Conservation (phyloP, 2,329 filamentous ascomycete genomes). For the Rosellinia necatrix region DNA sequence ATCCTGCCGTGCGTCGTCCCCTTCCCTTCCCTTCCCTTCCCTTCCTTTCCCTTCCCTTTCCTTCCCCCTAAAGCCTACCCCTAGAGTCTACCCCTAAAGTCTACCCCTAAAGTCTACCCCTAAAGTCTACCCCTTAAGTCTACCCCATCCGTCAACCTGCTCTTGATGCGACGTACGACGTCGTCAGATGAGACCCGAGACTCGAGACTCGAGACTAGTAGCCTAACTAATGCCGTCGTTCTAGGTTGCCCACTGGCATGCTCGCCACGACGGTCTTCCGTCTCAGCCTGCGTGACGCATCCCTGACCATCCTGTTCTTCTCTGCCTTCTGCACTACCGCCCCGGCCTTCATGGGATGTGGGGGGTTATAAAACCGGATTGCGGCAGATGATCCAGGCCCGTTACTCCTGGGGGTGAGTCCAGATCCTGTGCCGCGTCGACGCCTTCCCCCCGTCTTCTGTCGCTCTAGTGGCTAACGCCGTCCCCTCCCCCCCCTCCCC, state of each 20-base stretch:
- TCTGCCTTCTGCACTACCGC: constrained; percentile 56
- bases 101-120: too few relatives aligned
- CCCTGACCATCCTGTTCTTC: constrained; percentile 65
- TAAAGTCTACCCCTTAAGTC: too few relatives aligned
- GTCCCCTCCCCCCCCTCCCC: too few relatives aligned
- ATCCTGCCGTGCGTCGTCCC: constrained; percentile 55
- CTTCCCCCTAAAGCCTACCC: too few relatives aligned
- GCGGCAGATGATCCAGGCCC: constrained; percentile 64
- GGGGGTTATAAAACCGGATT: constrained; percentile 61
- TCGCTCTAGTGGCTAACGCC: neutral
- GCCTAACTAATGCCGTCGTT: too few relatives aligned
- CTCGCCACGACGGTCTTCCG: constrained; percentile 58
- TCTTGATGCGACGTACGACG: too few relatives aligned
- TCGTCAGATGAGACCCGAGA: too few relatives aligned
- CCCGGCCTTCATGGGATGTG: constrained; percentile 59
- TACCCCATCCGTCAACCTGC: too few relatives aligned
- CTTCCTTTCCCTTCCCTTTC: too few relatives aligned
- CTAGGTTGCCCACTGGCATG: constrained; percentile 61
- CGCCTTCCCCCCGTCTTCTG: neutral
- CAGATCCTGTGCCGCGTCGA: neutral
- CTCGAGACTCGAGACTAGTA: too few relatives aligned
- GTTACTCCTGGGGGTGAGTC: constrained; percentile 61
- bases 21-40: too few relatives aligned
- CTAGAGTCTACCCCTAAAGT: too few relatives aligned
- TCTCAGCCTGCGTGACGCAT: constrained; percentile 58